These are phyloP conservation scores for Decorospora gaudefroyi DNA, from an alignment of 2,329 filamentous ascomycete genomes.

Conservation along the genomic window DNA sequence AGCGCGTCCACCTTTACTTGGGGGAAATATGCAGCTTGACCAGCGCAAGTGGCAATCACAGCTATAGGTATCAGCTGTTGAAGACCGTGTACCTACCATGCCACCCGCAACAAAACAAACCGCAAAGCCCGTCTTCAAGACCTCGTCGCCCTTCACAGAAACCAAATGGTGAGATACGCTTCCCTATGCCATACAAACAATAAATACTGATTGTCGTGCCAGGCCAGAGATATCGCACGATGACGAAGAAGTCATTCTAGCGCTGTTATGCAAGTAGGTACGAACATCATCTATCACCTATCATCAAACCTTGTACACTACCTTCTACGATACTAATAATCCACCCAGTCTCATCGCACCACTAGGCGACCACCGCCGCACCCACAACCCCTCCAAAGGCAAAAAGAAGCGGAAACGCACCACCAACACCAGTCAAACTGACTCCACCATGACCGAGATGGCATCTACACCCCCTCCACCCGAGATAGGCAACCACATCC, in stretches of 20 bases:
- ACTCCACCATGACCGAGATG: constrained; percentile 2
- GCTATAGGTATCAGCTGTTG: no score
- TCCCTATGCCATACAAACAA: not conserved
- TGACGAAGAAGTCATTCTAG: constrained; percentile 67
- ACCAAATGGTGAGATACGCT: constrained; percentile 62
- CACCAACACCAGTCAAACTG: constrained; percentile 5
- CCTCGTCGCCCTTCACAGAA: constrained; percentile 67
- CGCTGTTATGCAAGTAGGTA: constrained; percentile 68
- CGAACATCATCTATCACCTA: no score
- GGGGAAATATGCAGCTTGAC: no score
- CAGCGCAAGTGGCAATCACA: no score
- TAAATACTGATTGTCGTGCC: constrained; percentile 11
- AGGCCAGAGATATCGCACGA: constrained; percentile 65
- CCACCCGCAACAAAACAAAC: constrained; percentile 30
- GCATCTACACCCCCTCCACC: constrained; percentile 53
- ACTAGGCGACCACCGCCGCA: constrained; percentile 64
- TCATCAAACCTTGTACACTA: no score
- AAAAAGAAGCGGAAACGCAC: constrained; percentile 54
- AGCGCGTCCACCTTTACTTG: no score
- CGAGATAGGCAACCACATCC: constrained; percentile 58
- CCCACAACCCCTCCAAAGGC: constrained; percentile 63
- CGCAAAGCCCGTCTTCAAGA: constrained; percentile 63
- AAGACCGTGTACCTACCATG: constrained; percentile 19
- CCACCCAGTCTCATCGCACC: constrained; percentile 63
- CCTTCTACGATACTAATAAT: constrained; percentile 1